Conservation (phyloP, 2,329 filamentous ascomycete species). For the Cordyceps fumosorosea region DNA sequence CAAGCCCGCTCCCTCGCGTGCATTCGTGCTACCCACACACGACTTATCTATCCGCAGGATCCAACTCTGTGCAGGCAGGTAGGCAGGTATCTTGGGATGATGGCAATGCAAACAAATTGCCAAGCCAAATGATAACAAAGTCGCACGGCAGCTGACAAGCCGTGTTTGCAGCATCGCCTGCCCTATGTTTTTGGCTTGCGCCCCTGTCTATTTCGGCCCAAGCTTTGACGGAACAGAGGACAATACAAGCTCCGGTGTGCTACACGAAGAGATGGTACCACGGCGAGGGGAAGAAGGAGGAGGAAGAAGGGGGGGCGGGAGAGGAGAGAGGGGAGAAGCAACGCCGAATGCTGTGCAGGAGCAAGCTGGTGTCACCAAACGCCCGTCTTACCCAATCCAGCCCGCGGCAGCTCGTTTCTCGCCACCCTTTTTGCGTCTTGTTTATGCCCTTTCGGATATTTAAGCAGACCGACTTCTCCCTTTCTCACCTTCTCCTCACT, state of each 20-base stretch:
- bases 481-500: neutral
- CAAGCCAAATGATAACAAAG: neutral
- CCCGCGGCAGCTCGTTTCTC: neutral
- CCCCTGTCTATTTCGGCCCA: neutral
- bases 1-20: no score
- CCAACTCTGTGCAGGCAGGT: neutral
- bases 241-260: neutral
- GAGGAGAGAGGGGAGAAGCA: neutral
- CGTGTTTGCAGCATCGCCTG: neutral
- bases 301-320: neutral
- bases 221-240: neutral
- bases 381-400: neutral
- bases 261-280: neutral
- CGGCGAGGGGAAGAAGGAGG: neutral
- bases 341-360: neutral
- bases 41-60: neutral
- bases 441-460: neutral
- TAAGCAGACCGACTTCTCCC: neutral
- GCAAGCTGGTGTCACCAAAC: neutral
- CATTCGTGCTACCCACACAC: neutral
- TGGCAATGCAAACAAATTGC: neutral
- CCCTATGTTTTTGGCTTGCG: neutral
- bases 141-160: neutral
- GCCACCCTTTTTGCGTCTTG: neutral
- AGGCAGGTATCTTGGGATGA: neutral